Evolutionary conservation across 2,329 filamentous ascomycete genomes (phyloP).

Genomic region (Lecanicillium sp.): DNA sequence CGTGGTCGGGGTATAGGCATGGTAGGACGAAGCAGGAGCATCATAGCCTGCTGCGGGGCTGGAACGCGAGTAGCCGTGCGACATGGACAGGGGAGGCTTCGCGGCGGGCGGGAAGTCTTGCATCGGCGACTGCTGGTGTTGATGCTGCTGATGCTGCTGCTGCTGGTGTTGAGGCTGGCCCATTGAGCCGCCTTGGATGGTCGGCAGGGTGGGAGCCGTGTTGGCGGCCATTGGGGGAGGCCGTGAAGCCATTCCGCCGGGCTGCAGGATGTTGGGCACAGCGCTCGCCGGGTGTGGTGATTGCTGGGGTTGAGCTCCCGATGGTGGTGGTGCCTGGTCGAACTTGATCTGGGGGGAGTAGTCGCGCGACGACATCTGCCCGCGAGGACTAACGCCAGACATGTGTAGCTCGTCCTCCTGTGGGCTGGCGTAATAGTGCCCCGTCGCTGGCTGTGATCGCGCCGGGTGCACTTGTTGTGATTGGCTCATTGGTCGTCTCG

Average conservation of each 20-base stretch:
- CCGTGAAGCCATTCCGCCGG: constrained; percentile 36
- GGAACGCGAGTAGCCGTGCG: constrained; percentile 75
- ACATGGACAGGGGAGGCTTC: constrained; percentile 55
- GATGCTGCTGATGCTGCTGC: constrained; percentile 26
- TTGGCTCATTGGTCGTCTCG: constrained; percentile 26
- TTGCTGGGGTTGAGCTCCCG: constrained; percentile 25
- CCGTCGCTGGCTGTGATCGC: constrained; percentile 16
- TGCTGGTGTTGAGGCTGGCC: constrained; percentile 23
- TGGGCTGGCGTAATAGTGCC: constrained; percentile 11
- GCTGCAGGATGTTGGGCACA: constrained; percentile 52
- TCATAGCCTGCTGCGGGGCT: constrained; percentile 63
- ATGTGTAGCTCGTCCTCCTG: constrained; percentile 51
- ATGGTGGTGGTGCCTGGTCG: constrained; percentile 31
- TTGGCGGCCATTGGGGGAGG: constrained; percentile 29
- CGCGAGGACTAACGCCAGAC: constrained; percentile 35
- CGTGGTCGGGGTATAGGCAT: constrained; percentile 54
- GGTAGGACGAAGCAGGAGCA: constrained; percentile 38
- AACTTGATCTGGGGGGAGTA: constrained; percentile 45
- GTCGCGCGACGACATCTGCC: constrained; percentile 39
- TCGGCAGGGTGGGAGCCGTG: constrained; percentile 36
- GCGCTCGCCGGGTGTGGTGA: constrained; percentile 20
- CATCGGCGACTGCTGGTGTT: constrained; percentile 30
- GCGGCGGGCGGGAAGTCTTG: constrained; percentile 55
- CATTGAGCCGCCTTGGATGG: constrained; percentile 33
- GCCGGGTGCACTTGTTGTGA: constrained; percentile 28